Base-by-base conservation (phyloP, 2,329 filamentous ascomycete species). In the Acrodontium crateriforme region DNA sequence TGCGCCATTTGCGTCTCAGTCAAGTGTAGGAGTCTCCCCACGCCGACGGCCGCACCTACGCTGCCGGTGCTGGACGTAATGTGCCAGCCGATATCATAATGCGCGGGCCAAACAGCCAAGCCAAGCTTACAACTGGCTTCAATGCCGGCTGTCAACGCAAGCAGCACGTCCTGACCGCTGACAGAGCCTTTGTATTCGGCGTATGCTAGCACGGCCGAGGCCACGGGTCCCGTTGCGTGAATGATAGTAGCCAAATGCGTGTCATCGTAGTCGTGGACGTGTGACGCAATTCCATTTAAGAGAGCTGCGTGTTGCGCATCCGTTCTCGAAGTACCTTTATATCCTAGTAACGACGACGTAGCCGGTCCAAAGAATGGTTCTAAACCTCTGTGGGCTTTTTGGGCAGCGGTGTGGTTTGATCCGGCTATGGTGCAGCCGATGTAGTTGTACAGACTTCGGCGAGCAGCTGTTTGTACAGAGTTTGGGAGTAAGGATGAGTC, bases 191-290 rank as follows among this genome's bases (percentile, higher is more conserved):
- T 24, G 32, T 49, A 55, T 35, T 67, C 60, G 1, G 59, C 54
- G 9, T 61, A 54, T 1, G 65, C 60, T 3, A 70, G 52, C 2
- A 69, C 41, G 0, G 65, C 65, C 21, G 53, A 59, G 2, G 63
- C 61, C 0, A 69, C 61, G 0, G 64, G 60, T 0, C 65, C 64
- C 0, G 63, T 58, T 0, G 65, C 66, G 36, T 71, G 67, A 24
- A 70, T 69, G 36, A 69, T 64, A 4, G 62, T 69, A 25, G 64
- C 62, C 1, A 69, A 51, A 37, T 69, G 65, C 1, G 64, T 69
- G 40, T 70, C 65, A 35, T 71, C 66, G 41, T 69, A 71, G 39
- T 70, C 65, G 31, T 69, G 61, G 3, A 68, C 62, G 34, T 69
- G 64, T 16, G 60, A 65, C 9, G 65, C 61, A 23, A 70, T 67